phyloP scores from a whole-genome alignment of 345 rosid genomes.

The Eucalyptus globulus region DNA sequence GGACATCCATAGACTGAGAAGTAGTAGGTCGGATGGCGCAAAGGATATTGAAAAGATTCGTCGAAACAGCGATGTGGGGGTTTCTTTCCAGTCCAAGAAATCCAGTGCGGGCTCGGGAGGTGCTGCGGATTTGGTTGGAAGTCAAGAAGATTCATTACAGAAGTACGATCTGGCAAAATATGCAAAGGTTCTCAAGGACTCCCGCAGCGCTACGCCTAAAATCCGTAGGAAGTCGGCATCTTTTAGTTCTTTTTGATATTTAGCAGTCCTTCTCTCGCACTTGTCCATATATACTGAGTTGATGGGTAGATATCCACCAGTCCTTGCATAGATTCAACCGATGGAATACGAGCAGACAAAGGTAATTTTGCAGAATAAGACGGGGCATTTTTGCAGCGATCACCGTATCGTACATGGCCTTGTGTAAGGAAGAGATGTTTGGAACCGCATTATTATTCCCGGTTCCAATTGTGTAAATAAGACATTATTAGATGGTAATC shows the following conservation, averaged over 20 bases:
- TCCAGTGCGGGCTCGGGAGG: neutral
- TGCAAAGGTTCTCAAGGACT: constrained; percentile 43
- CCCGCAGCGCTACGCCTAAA: constrained; percentile 8
- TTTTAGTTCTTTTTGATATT: neutral
- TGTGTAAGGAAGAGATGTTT: neutral
- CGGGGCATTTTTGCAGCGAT: neutral
- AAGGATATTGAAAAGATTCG: constrained; percentile 7
- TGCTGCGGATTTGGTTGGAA: neutral
- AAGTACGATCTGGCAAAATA: constrained; percentile 48
- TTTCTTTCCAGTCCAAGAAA: neutral
- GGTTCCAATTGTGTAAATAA: neutral
- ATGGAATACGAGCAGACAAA: neutral
- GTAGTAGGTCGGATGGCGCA: constrained; percentile 8
- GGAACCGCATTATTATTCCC: neutral
- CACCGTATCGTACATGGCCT: neutral
- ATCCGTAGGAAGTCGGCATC: constrained; percentile 36
- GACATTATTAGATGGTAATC: neutral
- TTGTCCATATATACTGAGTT: neutral
- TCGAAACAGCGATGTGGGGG: constrained; percentile 12
- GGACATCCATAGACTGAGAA: constrained; percentile 36
- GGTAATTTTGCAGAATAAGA: neutral
- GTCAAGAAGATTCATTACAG: neutral
- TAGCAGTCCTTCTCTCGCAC: neutral
- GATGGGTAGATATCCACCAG: neutral
- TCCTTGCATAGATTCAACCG: neutral